Percentiles rank a stretch among this genome's conserved stretches.
These are phyloP conservation scores for Wickerhamomyces mucosus DNA, from an alignment of 805 yeast species.

Conservation along the genomic window DNA sequence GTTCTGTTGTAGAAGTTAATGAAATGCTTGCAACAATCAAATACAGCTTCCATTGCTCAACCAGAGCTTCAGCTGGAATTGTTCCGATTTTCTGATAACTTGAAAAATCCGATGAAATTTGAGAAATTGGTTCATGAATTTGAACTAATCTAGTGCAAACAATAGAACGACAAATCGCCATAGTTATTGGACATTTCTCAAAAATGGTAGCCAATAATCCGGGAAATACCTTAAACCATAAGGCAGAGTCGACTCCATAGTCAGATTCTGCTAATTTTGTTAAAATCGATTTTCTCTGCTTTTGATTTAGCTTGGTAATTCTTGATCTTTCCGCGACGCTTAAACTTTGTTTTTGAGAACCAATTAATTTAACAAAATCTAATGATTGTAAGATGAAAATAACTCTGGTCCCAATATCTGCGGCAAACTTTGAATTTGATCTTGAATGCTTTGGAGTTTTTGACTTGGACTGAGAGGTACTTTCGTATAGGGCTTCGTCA, in stretches of 20 bases:
- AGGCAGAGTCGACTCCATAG: conserved; percentile 89
- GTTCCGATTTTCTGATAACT: conserved; percentile 20
- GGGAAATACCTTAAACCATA: conserved; percentile 92
- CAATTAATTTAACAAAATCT: conserved; percentile 58
- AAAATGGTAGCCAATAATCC: conserved; percentile 61
- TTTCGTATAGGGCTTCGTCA: conserved; percentile 70
- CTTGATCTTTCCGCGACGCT: conserved; percentile 76
- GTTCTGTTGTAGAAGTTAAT: conserved; percentile 82
- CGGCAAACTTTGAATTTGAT: conserved; percentile 58
- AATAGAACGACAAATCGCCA: conserved; percentile 84
- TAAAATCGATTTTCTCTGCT: conserved; percentile 56
- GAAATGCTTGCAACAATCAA: conserved; percentile 89
- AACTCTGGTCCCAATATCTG: conserved; percentile 66
- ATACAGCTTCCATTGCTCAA: conserved; percentile 84
- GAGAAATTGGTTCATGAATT: conserved; percentile 59
- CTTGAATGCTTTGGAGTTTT: conserved; percentile 31
- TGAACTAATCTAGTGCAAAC: conserved; percentile 86
- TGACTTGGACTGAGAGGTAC: conserved; percentile 20
- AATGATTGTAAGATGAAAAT: conserved; percentile 67
- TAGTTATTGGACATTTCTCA: conserved; percentile 81
- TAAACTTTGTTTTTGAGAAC: conserved; percentile 33
- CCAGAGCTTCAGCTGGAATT: conserved; percentile 57
- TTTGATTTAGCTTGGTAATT: conserved; percentile 47
- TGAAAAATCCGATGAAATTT: conserved; percentile 36
- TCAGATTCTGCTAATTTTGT: conserved; percentile 79